These are phyloP conservation scores for Amaranthus palmeri DNA, from an alignment of 148 eudicot species.

Conservation along the genomic window DNA sequence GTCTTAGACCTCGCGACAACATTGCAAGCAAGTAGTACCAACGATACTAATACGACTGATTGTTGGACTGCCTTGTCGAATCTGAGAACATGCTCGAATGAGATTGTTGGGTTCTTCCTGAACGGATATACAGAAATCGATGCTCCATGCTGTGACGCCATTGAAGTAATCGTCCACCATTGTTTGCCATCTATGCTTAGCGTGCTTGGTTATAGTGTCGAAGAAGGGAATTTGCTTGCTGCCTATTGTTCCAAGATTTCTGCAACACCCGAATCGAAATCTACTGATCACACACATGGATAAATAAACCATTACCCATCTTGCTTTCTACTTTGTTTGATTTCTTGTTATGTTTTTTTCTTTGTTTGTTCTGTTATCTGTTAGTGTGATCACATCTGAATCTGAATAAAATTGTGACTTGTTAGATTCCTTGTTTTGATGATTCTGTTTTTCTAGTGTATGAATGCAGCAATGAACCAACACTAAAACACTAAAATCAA, in stretches of 20 bases:
- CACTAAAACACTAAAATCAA: no score
- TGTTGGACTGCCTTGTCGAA: slow-evolving; percentile 49
- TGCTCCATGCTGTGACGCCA: slow-evolving; percentile 42
- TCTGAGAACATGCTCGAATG: slow-evolving; percentile 48
- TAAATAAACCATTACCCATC: no score
- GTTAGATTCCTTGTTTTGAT: background rate
- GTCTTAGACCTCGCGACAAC: slow-evolving; percentile 6
- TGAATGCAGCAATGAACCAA: no score
- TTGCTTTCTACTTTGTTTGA: background rate
- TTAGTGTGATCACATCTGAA: background rate
- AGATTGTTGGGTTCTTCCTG: slow-evolving; percentile 43
- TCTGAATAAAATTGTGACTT: background rate
- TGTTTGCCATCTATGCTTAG: slow-evolving; percentile 56
- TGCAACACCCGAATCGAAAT: slow-evolving; percentile 6
- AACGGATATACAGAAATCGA: slow-evolving; percentile 44
- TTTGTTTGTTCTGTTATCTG: background rate
- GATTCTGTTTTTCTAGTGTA: background rate
- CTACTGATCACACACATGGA: background rate
- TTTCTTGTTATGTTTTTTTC: background rate
- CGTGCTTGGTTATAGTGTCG: slow-evolving; percentile 38
- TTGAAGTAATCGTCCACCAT: slow-evolving; percentile 29
- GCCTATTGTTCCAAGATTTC: slow-evolving; percentile 46
- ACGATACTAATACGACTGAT: slow-evolving; percentile 10
- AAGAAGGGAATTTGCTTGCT: slow-evolving; percentile 40
- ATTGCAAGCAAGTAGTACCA: background rate